phyloP scores from a whole-genome alignment of 1,284 basidiomycete species.

The Hemileia vastatrix region DNA sequence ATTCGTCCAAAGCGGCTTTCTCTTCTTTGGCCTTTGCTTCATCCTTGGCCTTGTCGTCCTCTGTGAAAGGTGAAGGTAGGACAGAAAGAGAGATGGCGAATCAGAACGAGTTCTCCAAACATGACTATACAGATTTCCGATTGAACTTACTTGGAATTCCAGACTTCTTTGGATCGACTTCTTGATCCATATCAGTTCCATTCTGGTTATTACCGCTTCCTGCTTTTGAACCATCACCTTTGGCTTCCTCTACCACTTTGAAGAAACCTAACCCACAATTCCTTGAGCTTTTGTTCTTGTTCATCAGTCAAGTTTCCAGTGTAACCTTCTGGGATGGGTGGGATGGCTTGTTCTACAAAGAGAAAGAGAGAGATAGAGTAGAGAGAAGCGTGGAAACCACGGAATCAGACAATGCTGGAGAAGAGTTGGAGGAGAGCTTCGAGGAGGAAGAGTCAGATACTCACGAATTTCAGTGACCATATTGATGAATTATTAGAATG shows the following conservation, averaged over 20 bases:
- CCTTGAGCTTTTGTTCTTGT: conserved; percentile 35
- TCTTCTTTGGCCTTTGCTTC: conserved; percentile 37
- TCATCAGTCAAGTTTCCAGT: conserved; percentile 34
- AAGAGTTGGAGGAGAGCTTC: too few relatives aligned
- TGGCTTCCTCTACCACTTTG: conserved; percentile 26
- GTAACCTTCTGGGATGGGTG: neutral
- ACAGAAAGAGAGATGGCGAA: neutral
- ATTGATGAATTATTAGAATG: too few relatives aligned
- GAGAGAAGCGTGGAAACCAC: too few relatives aligned
- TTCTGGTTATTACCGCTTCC: conserved; percentile 1
- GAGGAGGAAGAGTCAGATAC: too few relatives aligned
- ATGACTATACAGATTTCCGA: too few relatives aligned
- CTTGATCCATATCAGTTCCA: neutral
- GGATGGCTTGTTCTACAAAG: too few relatives aligned
- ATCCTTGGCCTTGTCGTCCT: conserved; percentile 40
- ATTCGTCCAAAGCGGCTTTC: conserved; percentile 34
- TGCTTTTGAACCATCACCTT: conserved; percentile 28
- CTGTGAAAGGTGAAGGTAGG: neutral
- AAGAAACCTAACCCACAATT: conserved; percentile 39
- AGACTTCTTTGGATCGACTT: conserved; percentile 26
- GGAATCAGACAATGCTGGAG: too few relatives aligned
- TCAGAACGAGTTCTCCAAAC: neutral
- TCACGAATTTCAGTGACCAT: too few relatives aligned
- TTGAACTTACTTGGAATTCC: conserved; percentile 27
- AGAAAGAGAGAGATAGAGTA: too few relatives aligned